These are phyloP conservation scores for Delonix regia DNA, from an alignment of 306 rosid genomes.

Conservation along the genomic window DNA sequence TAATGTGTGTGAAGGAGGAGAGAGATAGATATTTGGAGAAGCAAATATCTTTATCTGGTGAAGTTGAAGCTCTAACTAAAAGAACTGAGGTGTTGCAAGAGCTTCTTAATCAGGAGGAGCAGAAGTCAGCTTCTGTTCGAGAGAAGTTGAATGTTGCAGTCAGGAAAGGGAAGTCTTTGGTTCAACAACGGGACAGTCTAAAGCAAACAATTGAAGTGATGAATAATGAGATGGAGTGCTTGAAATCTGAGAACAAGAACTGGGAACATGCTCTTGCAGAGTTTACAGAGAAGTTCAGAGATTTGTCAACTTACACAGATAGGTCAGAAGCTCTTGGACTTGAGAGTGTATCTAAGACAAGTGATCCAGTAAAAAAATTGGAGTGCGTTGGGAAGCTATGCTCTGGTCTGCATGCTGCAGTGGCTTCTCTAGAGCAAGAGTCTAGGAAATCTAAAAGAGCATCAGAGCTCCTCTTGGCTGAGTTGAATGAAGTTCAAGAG, in stretches of 20 bases:
- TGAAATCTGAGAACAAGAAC: conserved; percentile 66
- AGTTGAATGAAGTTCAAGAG: conserved; percentile 96
- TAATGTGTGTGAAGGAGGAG: conserved; percentile 66
- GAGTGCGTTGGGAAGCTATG: conserved; percentile 66
- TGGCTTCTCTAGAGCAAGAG: conserved; percentile 74
- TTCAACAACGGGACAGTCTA: conserved; percentile 85
- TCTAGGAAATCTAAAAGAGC: conserved; percentile 85
- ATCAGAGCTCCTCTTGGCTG: conserved; percentile 88
- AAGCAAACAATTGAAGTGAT: conserved; percentile 74
- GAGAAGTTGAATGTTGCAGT: conserved; percentile 92
- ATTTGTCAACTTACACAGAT: conserved; percentile 61
- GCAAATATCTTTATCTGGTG: conserved; percentile 59
- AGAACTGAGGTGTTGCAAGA: conserved; percentile 72
- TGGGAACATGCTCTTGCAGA: conserved; percentile 57
- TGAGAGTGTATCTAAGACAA: conserved; percentile 54
- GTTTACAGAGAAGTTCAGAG: conserved; percentile 59
- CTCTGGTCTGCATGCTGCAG: conserved; percentile 49
- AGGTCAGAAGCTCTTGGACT: conserved; percentile 71
- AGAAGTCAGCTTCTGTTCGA: conserved; percentile 79
- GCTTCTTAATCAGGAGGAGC: conserved; percentile 87
- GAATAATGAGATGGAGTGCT: conserved; percentile 59
- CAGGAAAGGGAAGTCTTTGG: conserved; percentile 89
- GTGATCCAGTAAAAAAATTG: conserved; percentile 72
- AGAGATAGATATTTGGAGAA: conserved; percentile 62
- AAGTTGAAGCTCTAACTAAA: conserved; percentile 62